Base-by-base conservation (phyloP, 2,329 filamentous ascomycete species). In the Simplicillium sp. region DNA sequence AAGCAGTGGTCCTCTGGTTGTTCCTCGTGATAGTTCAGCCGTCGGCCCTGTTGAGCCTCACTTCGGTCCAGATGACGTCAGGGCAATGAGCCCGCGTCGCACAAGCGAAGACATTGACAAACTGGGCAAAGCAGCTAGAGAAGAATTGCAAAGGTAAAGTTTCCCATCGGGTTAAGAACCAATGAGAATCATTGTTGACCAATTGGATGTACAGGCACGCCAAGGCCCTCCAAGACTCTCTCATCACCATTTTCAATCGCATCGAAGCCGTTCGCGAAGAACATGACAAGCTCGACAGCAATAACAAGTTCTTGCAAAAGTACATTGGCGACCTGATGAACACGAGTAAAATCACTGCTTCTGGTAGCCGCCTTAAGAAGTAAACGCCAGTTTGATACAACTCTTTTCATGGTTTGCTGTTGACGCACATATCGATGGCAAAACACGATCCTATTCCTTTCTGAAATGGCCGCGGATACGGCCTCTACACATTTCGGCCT, bases 251-350 rank as follows among this genome's bases (percentile, higher is more conserved):
- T 34, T 87, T 95, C 50, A 87, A 95, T 62, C 84, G 88, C 39
- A 94, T 97, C 59, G 92, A 98, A 57, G 86, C 87, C 25, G 89
- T 97, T 48, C 87, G 88, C 61, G 83, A 85, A 52, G 90, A 97
- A 58, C 89, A 98, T 58, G 87, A 96, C 66, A 96, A 95, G 64
- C 79, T 98, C 41, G 89, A 97, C 62, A 92, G 77, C 61, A 89
- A 96, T 61, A 98, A 98, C 72, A 90, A 88, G 55, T 96, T 97
- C 57, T 67, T 98, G 37, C 90, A 97, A 62, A 95, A 95, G 61
- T 97, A 97, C 60, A 97, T 97, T 54, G 90, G 90, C 49, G 90
- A 95, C 56, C 73, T 97, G 41, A 97, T 95, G 77, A 86, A 87
- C 51, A 84, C 80, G n/a, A 81, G 77, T 58, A 84, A 84, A 56